A percentile compares a stretch with the other conserved stretches of the same genome.
Conservation (phyloP, 2,329 filamentous ascomycete species). For the Fusarium illudens region DNA sequence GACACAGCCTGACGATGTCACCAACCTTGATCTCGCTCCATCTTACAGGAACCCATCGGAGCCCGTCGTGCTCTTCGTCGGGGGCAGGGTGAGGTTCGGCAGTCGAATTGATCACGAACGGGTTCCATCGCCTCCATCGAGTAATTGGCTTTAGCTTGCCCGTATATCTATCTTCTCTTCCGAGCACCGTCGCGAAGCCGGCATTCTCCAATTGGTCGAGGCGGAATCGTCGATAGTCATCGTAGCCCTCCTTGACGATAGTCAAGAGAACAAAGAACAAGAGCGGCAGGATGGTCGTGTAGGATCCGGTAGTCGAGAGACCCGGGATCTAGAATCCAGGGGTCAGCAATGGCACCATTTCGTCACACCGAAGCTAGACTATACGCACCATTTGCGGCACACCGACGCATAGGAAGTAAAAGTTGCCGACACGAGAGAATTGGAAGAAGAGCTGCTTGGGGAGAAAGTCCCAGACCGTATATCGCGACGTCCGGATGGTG, state of each 20-base stretch:
- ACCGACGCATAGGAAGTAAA: slow-evolving; percentile 85
- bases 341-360: slow-evolving; percentile 16
- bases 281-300: slow-evolving; percentile 77
- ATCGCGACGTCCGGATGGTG: slow-evolving; percentile 82
- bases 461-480: slow-evolving; percentile 84
- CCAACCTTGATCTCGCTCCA: slow-evolving; percentile 61
- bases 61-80: slow-evolving; percentile 68
- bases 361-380: not conserved
- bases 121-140: slow-evolving; percentile 44
- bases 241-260: slow-evolving; percentile 86
- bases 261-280: slow-evolving; percentile 82
- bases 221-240: slow-evolving; percentile 81
- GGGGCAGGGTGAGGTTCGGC: slow-evolving; percentile 43
- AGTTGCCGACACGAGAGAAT: slow-evolving; percentile 86
- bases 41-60: slow-evolving; percentile 60
- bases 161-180: slow-evolving; percentile 47
- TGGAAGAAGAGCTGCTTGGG: slow-evolving; percentile 87
- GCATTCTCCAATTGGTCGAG: slow-evolving; percentile 85
- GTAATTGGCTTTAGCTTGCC: slow-evolving; percentile 38
- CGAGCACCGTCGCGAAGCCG: slow-evolving; percentile 56
- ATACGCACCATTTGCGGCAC: slow-evolving; percentile 73
- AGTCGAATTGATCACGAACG: slow-evolving; percentile 44
- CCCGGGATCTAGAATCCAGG: slow-evolving; percentile 62
- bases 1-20: slow-evolving; percentile 58
- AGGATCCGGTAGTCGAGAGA: slow-evolving; percentile 77